phyloP scores from a whole-genome alignment of 108 stramenopile genomes.

The Discostella stelligeroides region DNA sequence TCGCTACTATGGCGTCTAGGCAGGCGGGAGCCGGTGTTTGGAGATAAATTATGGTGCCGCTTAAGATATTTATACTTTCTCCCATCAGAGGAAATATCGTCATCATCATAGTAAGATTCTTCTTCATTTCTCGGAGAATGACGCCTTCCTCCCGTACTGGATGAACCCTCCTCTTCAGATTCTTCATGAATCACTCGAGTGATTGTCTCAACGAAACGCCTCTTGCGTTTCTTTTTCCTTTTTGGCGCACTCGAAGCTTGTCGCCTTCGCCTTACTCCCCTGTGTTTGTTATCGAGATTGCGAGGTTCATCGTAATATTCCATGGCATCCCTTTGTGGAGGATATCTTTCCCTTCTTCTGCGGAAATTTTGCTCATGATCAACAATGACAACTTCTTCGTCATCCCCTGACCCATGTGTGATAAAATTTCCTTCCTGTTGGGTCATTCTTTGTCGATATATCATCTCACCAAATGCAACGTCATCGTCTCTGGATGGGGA shows the following conservation, averaged over 20 bases:
- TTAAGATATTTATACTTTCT: not conserved
- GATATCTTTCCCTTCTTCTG: not conserved
- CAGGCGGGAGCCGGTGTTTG: not conserved
- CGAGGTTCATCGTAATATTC: not conserved
- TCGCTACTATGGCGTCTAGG: not conserved
- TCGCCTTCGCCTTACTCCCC: not conserved
- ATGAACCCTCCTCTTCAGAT: constrained; percentile 32
- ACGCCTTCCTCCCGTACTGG: not conserved
- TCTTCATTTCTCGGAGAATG: too few species aligned
- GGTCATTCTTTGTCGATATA: constrained; percentile 28
- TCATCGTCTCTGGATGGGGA: constrained; percentile 18
- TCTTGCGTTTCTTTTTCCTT: constrained; percentile 35
- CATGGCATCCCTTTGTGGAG: not conserved
- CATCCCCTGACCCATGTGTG: not conserved
- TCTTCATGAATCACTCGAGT: constrained; percentile 40
- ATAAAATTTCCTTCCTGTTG: constrained; percentile 6
- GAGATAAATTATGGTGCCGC: not conserved
- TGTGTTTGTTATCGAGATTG: not conserved
- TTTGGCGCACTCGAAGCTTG: not conserved
- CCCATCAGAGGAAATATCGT: not conserved
- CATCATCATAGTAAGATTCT: not conserved
- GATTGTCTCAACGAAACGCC: constrained; percentile 37
- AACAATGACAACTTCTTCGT: not conserved
- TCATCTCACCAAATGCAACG: constrained; percentile 28
- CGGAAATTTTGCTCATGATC: not conserved